Percentiles rank a stretch among this genome's conserved stretches.
These are phyloP conservation scores for Panellus pusillus DNA, from an alignment of 768 basidiomycete species.

Conservation along the genomic window DNA sequence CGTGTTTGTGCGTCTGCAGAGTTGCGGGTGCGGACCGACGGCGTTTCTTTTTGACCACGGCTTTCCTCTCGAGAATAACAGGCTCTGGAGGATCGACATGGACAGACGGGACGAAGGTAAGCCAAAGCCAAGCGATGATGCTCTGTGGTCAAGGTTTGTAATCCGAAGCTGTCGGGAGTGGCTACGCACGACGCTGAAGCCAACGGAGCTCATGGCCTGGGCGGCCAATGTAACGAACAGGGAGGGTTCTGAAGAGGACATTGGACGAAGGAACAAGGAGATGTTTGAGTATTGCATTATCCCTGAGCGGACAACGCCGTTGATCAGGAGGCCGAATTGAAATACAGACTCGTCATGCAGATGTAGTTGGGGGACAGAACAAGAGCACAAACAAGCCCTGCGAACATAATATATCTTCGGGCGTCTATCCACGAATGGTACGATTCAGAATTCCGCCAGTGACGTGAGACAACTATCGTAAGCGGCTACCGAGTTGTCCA, in stretches of 20 bases:
- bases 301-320: constrained; percentile 9
- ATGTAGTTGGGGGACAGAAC: background rate
- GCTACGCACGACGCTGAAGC: constrained; percentile 25
- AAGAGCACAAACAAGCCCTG: background rate
- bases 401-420: background rate
- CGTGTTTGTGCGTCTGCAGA: constrained; percentile 12
- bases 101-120: constrained; percentile 21
- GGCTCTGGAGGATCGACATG: constrained; percentile 18
- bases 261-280: constrained; percentile 8
- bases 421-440: constrained; percentile 3
- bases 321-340: constrained; percentile 10
- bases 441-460: background rate
- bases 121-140: constrained; percentile 27
- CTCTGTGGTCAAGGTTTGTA: constrained; percentile 21
- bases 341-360: constrained; percentile 6
- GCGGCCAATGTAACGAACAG: constrained; percentile 26
- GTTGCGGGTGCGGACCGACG: constrained; percentile 26
- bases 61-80: constrained; percentile 19
- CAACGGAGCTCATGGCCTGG: constrained; percentile 24
- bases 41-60: constrained; percentile 21
- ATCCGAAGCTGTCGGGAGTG: background rate
- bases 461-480: background rate
- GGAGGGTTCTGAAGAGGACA: constrained; percentile 16
- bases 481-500: background rate
- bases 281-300: constrained; percentile 8